Evolutionary conservation across 768 basidiomycete genomes (phyloP).

Genomic region (Mycena olivaceomarginata): DNA sequence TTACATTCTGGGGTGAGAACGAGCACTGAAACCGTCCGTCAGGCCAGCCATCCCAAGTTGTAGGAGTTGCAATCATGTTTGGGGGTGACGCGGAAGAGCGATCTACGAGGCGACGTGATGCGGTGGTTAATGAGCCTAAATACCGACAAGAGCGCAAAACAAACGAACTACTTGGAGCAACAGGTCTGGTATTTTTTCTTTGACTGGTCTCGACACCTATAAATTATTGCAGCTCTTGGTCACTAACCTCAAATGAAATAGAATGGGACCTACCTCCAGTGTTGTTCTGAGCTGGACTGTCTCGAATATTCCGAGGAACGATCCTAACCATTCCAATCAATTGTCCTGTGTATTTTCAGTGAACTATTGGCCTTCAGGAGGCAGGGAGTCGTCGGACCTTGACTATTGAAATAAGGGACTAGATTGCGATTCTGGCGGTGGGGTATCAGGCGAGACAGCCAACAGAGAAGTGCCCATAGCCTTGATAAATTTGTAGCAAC

Average conservation of each 20-base stretch:
- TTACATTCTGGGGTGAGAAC: slow-evolving; percentile 5
- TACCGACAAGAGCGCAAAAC: not conserved
- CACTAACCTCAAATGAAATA: not conserved
- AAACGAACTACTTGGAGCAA: not conserved
- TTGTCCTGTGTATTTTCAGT: not conserved
- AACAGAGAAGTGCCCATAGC: not conserved
- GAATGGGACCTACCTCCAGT: not conserved
- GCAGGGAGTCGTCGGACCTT: not conserved
- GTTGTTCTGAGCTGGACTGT: not conserved
- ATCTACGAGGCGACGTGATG: not conserved
- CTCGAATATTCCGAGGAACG: not conserved
- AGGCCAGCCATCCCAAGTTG: slow-evolving; percentile 27
- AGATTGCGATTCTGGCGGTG: not conserved
- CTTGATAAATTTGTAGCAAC: not conserved
- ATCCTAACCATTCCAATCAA: slow-evolving; percentile 1
- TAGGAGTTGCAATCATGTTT: not conserved
- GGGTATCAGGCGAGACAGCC: not conserved
- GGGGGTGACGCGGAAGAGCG: not conserved
- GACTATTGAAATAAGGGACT: not conserved
- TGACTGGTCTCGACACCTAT: not conserved
- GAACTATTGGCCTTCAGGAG: not conserved
- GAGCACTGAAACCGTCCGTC: slow-evolving; percentile 5
- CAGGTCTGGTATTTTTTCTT: not conserved
- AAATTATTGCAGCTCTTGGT: not conserved
- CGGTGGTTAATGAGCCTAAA: not conserved